Evolutionary conservation across 495 filamentous ascomycete genomes (phyloP), one percentile per base, ranked within the genome.

Genomic region (Acidiella bohemica): DNA sequence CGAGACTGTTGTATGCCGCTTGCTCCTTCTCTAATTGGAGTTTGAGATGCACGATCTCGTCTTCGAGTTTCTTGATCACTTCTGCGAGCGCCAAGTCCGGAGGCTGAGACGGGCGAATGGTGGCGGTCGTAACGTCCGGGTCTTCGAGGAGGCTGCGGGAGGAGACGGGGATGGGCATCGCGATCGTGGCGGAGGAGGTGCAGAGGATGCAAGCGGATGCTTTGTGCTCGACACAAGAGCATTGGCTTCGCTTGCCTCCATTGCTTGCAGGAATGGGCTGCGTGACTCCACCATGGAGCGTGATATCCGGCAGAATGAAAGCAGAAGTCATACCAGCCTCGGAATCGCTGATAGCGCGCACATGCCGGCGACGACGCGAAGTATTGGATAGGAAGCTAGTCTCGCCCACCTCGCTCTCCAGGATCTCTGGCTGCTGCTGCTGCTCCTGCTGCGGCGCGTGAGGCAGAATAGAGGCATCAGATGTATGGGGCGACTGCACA

Each of bases 31-130:
- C 57, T 5, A 83, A 66, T 39, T 79, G 68, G 56, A 79, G 65
- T 58, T 83, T 81, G 22, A 93, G 60, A 58, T 93, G 84, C 2
- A 71, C 67, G 33, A 90, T 69, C 53, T 97, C 92, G 58, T 93
- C 86, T 37, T 81, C 64, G 12, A 93, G 65, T 14, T 67, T 69
- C 57, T 90, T 85, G 53, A 93, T 72, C 3, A 90, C 81, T 2
- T 71, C 73, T 16, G 81, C 82, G 17, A 95, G 71, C 9, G 86
- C 85, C 17, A 77, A 46, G n/a, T 66, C 73, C 0, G 86, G 86
- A 1, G 75, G 54, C 54, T 81, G 76, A 2, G 82, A 68, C 3
- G 85, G 85, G 3, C 84, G 80, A 42, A 90, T 55, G 1, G 84
- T 92, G 6, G 73, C 75, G 29, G 87, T 78, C 13, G 80, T 74